Conservation (phyloP, 1,139 yeast genomes). For the Chernovozyma aurita region DNA sequence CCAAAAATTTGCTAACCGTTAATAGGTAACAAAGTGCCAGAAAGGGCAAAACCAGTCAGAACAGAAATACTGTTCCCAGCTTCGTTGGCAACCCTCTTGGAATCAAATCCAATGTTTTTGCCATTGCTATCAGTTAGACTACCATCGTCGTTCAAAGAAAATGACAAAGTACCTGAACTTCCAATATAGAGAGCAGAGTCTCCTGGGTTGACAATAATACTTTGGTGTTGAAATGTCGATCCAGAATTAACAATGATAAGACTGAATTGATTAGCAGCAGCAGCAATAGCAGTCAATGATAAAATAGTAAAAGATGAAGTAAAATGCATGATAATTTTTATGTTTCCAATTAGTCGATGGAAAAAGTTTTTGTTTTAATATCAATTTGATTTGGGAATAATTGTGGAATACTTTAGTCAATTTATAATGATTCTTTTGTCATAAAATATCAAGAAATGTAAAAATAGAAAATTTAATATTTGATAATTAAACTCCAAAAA, state of each 20-base stretch:
- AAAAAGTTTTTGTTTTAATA: no score
- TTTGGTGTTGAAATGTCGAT: slow-evolving; percentile 16
- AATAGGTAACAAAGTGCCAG: slow-evolving; percentile 18
- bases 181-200: slow-evolving; percentile 30
- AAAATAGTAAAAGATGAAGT: background rate
- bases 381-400: no score
- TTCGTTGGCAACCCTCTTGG: slow-evolving; percentile 26
- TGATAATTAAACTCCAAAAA: no score
- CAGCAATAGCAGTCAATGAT: background rate
- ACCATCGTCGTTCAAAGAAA: slow-evolving; percentile 20
- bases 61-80: slow-evolving; percentile 25
- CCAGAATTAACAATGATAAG: slow-evolving; percentile 19
- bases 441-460: no score
- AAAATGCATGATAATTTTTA: background rate
- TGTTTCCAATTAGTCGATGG: no score
- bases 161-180: slow-evolving; percentile 22
- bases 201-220: slow-evolving; percentile 23
- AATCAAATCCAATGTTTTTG: slow-evolving; percentile 21
- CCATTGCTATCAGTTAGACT: slow-evolving; percentile 26
- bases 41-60: slow-evolving; percentile 21
- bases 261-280: slow-evolving; percentile 9
- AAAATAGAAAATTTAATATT: no score
- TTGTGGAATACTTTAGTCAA: no score
- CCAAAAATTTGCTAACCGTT: slow-evolving; percentile 18
- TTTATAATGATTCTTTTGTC: no score